These are phyloP conservation scores for Kickxella alabastrina DNA, from an alignment of 192 early-diverging fungal genomes.

Conservation along the genomic window DNA sequence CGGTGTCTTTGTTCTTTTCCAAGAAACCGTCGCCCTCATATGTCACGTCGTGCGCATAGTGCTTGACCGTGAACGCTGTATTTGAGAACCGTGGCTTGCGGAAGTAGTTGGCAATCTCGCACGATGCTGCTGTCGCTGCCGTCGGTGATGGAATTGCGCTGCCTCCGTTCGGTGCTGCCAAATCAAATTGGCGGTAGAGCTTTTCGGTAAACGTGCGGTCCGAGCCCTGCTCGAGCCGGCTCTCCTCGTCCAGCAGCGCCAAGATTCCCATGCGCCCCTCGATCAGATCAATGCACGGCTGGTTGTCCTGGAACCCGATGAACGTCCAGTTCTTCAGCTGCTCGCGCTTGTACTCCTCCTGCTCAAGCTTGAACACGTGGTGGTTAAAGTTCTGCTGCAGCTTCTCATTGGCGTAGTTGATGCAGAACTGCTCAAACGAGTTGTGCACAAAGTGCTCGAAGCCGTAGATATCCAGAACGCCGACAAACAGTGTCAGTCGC, in stretches of 20 bases:
- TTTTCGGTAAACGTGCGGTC: slow-evolving; percentile 51
- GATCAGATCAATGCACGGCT: slow-evolving; percentile 97
- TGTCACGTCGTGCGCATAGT: slow-evolving; percentile 92
- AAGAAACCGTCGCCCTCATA: slow-evolving; percentile 95
- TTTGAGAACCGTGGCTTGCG: slow-evolving; percentile 93
- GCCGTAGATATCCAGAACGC: slow-evolving; percentile 84
- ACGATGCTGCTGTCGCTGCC: neutral
- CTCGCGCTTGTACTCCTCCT: slow-evolving; percentile 86
- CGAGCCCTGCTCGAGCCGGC: slow-evolving; percentile 47
- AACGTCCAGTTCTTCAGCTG: slow-evolving; percentile 90
- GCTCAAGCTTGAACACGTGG: slow-evolving; percentile 67
- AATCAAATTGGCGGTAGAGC: slow-evolving; percentile 41
- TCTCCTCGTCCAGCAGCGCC: slow-evolving; percentile 83
- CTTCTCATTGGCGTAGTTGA: slow-evolving; percentile 89
- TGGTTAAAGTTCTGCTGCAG: slow-evolving; percentile 71
- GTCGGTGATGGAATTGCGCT: no score
- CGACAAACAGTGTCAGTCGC: slow-evolving; percentile 66
- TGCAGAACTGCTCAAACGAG: slow-evolving; percentile 67
- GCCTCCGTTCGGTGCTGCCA: neutral
- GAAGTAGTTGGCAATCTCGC: slow-evolving; percentile 55
- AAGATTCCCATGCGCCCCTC: slow-evolving; percentile 90
- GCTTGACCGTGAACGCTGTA: slow-evolving; percentile 83
- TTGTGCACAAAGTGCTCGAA: slow-evolving; percentile 62
- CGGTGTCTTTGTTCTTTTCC: slow-evolving; percentile 98
- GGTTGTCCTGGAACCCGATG: slow-evolving; percentile 98